Evolutionary conservation across 495 filamentous ascomycete species (phyloP).

Genomic region (Neurospora sp.): DNA sequence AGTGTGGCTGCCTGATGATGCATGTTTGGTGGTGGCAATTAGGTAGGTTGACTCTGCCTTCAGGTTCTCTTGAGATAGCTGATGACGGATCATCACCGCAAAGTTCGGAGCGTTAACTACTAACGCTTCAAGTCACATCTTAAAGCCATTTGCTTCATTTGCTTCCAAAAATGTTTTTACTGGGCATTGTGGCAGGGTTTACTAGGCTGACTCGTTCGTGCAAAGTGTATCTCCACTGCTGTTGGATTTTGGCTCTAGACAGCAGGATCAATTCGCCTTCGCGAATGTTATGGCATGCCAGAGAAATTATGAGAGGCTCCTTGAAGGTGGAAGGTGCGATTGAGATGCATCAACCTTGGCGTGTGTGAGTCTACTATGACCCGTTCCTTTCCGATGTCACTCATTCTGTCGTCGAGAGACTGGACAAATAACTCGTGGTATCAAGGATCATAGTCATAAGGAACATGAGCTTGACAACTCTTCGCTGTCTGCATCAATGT

Average conservation of each 20-base stretch:
- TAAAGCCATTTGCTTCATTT: too few species aligned
- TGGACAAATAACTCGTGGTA: not conserved
- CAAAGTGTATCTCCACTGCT: not conserved
- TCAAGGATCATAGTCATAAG: not conserved
- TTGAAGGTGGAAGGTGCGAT: not conserved
- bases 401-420: not conserved
- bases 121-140: not conserved
- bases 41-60: not conserved
- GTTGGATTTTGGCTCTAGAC: not conserved
- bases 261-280: not conserved
- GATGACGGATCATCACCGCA: not conserved
- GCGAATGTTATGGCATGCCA: not conserved
- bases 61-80: not conserved
- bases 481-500: not conserved
- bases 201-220: not conserved
- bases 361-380: not conserved
- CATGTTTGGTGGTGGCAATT: not conserved
- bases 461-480: not conserved
- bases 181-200: not conserved
- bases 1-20: not conserved
- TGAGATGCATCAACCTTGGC: not conserved
- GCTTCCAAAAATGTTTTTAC: not conserved
- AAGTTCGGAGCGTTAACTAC: not conserved
- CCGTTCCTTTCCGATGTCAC: not conserved
- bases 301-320: not conserved